A percentile compares a stretch with the other conserved stretches of the same genome.
Conservation (phyloP, 2,329 filamentous ascomycete genomes). For the Cryphonectria radicalis region DNA sequence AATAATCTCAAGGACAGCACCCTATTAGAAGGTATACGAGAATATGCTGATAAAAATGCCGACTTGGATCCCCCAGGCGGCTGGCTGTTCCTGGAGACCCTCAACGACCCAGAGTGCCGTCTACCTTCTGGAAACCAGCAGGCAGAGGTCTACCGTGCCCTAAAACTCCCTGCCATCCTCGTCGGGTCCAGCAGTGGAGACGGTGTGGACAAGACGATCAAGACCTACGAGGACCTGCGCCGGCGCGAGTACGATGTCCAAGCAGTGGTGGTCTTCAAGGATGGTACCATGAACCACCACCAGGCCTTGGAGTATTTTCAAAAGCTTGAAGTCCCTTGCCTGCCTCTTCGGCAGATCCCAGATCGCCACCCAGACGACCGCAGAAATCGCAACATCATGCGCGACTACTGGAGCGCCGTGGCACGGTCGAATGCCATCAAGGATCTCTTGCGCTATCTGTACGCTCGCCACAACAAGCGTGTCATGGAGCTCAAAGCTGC, state of each 20-base stretch:
- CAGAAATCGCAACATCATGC: slow-evolving; percentile 46
- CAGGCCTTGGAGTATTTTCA: slow-evolving; percentile 74
- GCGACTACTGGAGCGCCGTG: not conserved
- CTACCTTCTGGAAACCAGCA: slow-evolving; percentile 76
- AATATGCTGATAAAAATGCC: not conserved
- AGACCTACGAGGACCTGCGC: slow-evolving; percentile 76
- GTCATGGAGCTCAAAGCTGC: not conserved
- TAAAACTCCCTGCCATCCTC: slow-evolving; percentile 74
- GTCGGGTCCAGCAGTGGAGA: slow-evolving; percentile 77
- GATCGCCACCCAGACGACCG: slow-evolving; percentile 40
- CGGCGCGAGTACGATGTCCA: slow-evolving; percentile 81
- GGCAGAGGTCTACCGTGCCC: slow-evolving; percentile 74
- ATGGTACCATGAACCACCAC: slow-evolving; percentile 67
- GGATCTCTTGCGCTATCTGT: slow-evolving; percentile 1
- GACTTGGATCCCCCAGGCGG: slow-evolving; percentile 47
- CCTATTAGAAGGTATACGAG: not conserved
- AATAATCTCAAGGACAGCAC: not conserved
- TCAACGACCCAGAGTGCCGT: slow-evolving; percentile 81
- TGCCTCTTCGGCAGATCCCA: slow-evolving; percentile 65
- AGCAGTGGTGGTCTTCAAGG: slow-evolving; percentile 69
- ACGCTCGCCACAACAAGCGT: not conserved
- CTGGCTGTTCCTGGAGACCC: slow-evolving; percentile 78
- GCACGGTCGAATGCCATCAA: slow-evolving; percentile 6
- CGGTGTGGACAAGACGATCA: slow-evolving; percentile 80
- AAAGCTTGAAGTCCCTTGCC: slow-evolving; percentile 60